Evolutionary conservation across 1,139 yeast species (phyloP), one percentile per base, ranked within the genome.

Genomic region (Saccharomyces hybrid): DNA sequence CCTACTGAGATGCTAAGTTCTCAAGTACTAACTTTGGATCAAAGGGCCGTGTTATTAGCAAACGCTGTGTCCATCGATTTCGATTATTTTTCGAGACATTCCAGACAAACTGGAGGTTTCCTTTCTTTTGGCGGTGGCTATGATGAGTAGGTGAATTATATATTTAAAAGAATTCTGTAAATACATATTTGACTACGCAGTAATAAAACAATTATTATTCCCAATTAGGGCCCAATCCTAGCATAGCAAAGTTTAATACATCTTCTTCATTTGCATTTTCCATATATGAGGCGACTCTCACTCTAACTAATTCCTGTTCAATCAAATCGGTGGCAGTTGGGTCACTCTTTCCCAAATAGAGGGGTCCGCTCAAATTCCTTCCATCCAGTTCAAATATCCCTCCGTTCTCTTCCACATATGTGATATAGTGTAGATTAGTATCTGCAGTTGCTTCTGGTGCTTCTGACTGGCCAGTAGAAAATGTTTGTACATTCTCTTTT

Each of bases 11-110:
- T 51, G 27, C 44, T 68, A 27, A 62, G 70, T 48, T 51, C 56
- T 13, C 54, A 62, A 2, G 58, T 65, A 6, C 69, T 90, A 70
- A 80, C 86, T 1, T 72, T 89, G 50, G 95, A 87, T 65, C 89
- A 93, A 70, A 79, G 96, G 60, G 96, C 97, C 0, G 82, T 91
- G 1, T 69, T 93, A 68, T 75, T 93, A 55, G 96, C 91, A 0
- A 86, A 87, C 59, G 96, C 97, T 0, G 85, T 93, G 2, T 86
- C 95, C 61, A 86, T 93, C 58, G 99, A 93, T 70, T 93, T 89
- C 69, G 99, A 93, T 70, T 93, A 90, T 72, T 93, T 93, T 69
- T 88, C 96, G 19, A 78, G 97, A 66, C 97, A 89, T 68, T 85
- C 95, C 34, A 75, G 86, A 54, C 77, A 79, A 28, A 76, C 79